Evolutionary conservation across 331 rosid genomes (phyloP).

Genomic region (Malus hybrid): DNA sequence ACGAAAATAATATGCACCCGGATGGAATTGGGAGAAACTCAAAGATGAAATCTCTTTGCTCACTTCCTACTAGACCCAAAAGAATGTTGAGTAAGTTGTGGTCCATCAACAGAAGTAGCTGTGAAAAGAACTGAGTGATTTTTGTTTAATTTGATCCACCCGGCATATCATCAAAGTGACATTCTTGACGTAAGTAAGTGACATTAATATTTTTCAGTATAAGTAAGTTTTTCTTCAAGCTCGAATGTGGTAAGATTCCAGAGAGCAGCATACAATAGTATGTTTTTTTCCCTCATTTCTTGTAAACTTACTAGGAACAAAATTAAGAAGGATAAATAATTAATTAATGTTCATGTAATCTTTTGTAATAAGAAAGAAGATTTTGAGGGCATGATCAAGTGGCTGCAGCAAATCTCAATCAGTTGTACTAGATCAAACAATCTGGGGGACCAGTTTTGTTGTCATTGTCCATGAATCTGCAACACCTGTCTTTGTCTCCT

Average conservation of each 20-base stretch:
- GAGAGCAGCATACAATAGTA: slow-evolving; percentile 40
- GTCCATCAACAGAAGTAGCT: slow-evolving; percentile 55
- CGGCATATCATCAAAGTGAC: not conserved
- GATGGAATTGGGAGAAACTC: slow-evolving; percentile 46
- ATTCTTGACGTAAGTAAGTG: too few relatives aligned
- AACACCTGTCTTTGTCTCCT: slow-evolving; percentile 40
- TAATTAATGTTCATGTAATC: slow-evolving; percentile 47
- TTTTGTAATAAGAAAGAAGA: slow-evolving; percentile 47
- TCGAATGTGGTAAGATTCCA: slow-evolving; percentile 12
- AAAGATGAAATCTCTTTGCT: slow-evolving; percentile 54
- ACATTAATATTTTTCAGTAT: not conserved
- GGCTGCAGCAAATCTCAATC: slow-evolving; percentile 30
- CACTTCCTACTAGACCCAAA: slow-evolving; percentile 77
- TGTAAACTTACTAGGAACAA: slow-evolving; percentile 48
- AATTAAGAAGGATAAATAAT: slow-evolving; percentile 46
- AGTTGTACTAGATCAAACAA: slow-evolving; percentile 40
- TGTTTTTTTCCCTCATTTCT: slow-evolving; percentile 2
- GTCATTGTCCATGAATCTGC: slow-evolving; percentile 52
- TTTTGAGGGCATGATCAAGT: slow-evolving; percentile 31
- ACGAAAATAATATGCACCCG: slow-evolving; percentile 33
- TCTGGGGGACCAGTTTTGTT: slow-evolving; percentile 48
- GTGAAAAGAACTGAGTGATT: slow-evolving; percentile 64
- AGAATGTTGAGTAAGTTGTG: slow-evolving; percentile 86
- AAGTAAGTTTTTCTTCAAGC: not conserved
- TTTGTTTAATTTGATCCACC: slow-evolving; percentile 24